Evolutionary conservation across 352 stramenopile species (phyloP).

Genomic region (Thalassiosira mediterranea): DNA sequence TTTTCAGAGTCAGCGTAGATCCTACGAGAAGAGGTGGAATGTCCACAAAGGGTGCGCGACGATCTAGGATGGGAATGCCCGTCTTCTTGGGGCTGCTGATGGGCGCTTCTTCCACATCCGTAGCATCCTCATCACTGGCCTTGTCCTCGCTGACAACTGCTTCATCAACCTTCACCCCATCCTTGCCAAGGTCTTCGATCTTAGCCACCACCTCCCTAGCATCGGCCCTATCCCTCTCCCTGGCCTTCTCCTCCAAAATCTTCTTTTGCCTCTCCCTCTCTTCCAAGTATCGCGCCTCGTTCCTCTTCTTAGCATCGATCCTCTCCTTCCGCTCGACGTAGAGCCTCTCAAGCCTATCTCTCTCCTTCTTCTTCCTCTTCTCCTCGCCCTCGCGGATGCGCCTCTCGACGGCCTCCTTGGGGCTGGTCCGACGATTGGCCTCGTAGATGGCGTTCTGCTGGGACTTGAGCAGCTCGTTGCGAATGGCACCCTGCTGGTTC

Average conservation of each 20-base stretch:
- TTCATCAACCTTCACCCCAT: no score
- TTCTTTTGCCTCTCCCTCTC: slow-evolving; percentile 1
- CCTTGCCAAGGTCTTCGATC: no score
- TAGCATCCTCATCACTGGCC: not conserved
- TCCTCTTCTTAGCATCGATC: slow-evolving; percentile 11
- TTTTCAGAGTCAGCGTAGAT: slow-evolving; percentile 7
- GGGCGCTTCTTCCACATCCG: not conserved
- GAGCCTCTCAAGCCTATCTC: slow-evolving; percentile 9
- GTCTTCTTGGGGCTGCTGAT: not conserved
- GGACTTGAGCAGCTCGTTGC: slow-evolving; percentile 8
- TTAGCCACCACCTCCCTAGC: not conserved
- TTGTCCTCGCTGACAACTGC: not conserved
- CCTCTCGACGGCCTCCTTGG: slow-evolving; percentile 9
- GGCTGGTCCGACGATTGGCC: slow-evolving; percentile 21
- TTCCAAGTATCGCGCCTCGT: slow-evolving; percentile 5
- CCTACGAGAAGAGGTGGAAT: slow-evolving; percentile 28
- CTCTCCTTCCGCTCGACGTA: slow-evolving; percentile 19
- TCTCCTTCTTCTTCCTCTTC: slow-evolving; percentile 18
- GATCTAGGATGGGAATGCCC: slow-evolving; percentile 22
- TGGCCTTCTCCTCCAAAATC: not conserved
- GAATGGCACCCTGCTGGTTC: slow-evolving; percentile 5
- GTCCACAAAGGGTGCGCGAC: not conserved
- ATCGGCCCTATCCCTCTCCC: not conserved
- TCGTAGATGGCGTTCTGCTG: slow-evolving; percentile 17
- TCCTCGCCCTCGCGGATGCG: slow-evolving; percentile 13